Base-by-base conservation (phyloP, 2,329 filamentous ascomycete species). In the Scopulariopsis brevicaulis region DNA sequence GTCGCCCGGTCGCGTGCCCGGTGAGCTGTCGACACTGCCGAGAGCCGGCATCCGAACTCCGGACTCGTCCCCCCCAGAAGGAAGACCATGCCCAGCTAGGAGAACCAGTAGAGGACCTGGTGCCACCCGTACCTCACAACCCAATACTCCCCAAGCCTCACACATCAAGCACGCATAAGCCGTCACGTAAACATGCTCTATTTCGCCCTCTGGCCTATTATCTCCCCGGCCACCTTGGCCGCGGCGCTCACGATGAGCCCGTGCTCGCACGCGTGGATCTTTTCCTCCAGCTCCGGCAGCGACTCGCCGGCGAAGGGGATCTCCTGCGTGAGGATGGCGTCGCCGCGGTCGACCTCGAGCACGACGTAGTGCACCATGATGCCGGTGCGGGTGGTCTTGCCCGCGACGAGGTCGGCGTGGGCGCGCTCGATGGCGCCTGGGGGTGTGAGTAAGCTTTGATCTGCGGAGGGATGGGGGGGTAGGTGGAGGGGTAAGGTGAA, bases 281-380 rank as follows among this genome's bases (percentile, higher is more conserved):
- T 84, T 65, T 81, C 74, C 71, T 90, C 80, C 32, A 96, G 76
- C 55, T 80, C 78, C 37, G 83, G 79, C 58, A 93, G 65, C 25
- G 76, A 77, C 65, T 90, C 85, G 40, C 82, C 84, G 54, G 81
- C 76, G 63, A 80, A 83, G 58, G 83, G 77, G 25, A 96, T 82
- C 71, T 92, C 86, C 62, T 78, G 71, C 1, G 85, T 80, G 60
- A 92, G 66, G 64, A 96, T 86, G 11, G 89, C 85, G 62, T 81
- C 76, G 2, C 91, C 91, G 66, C 86, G 81, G 73, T 96, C 91
- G 58, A 96, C 90, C 69, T 93, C 83, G 10, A 74, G 76, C 61
- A 89, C 85, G 53, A 96, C 90, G 71, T 92, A 86, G 73, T 96
- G 91, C 18, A 90, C 84, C 92, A 96, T 96, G 57, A 95, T 85